Evolutionary conservation across 2,329 filamentous ascomycete species (phyloP), one percentile per base, ranked within the genome.

Genomic region (Colletotrichum eremochloae): DNA sequence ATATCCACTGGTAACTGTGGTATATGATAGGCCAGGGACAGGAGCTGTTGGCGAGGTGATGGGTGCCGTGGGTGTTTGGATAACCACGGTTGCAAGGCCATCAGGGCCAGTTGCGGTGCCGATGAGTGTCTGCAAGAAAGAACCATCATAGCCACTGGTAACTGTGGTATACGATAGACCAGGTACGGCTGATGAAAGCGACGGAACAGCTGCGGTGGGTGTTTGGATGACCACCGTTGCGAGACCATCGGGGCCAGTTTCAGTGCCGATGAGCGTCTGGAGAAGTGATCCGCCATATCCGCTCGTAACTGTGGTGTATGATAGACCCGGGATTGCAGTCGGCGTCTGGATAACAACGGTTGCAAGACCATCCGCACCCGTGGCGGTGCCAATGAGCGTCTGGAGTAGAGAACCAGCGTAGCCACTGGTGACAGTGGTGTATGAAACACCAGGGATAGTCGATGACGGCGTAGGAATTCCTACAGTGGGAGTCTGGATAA

Each of bases 1-100:
- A 24, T 53, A 67, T 18, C 55, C 55, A 5, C 53, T 66, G 4
- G 63, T 66, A 31, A 66, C 44, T 1, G 66, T 68, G 1, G 36
- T 63, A 6, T 55, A 68, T 2, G 55, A 24, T 3, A 57, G 5
- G 5, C 36, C 36, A 40, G 55, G n/a, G 4, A 57, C 2, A 2
- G 36, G 6, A 4, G 33, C 15, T 7, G 52, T 18, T 4, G 52
- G 52, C 5, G 29, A 55, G 1, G 52, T 33, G 20, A 20, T 14
- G 12, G 24, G 29, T 12, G 4, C 20, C 11, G 57, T 60, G 3
- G 61, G 61, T 5, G 61, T 63, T 18, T 63, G 60, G 5, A 63
- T 20, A 2, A 63, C 6, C 24, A 63, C 46, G 1, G 60, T 63
- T 2, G 44, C 60, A 5, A 63, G n/a, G 14, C 60, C 60, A 20